Conservation (phyloP, 2,329 filamentous ascomycete genomes). For the Fusarium annulatum region DNA sequence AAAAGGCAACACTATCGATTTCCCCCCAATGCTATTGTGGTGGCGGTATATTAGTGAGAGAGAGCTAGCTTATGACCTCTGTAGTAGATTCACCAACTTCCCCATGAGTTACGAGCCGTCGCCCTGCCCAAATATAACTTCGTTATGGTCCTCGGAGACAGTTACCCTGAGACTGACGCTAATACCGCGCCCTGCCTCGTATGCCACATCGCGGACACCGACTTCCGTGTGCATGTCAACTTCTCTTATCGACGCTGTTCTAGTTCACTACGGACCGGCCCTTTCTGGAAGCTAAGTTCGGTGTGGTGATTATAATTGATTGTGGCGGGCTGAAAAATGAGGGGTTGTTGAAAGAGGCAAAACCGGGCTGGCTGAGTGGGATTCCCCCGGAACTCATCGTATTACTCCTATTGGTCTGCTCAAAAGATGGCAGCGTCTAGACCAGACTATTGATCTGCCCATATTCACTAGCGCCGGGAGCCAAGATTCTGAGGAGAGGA, state of each 20-base stretch:
- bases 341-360: not conserved
- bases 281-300: not conserved
- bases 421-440: not conserved
- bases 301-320: not conserved
- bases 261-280: not conserved
- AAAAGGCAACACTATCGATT: too few species aligned
- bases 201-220: too few species aligned
- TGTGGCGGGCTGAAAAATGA: not conserved
- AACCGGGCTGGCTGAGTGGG: not conserved
- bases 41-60: too few species aligned
- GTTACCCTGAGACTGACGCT: too few species aligned
- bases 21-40: too few species aligned
- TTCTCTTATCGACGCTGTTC: accelerated
- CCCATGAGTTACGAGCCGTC: too few species aligned
- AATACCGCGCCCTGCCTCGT: too few species aligned
- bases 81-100: too few species aligned
- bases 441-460: not conserved
- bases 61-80: too few species aligned
- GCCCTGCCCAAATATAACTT: too few species aligned
- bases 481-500: not conserved
- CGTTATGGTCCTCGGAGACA: too few species aligned
- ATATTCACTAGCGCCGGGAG: not conserved
- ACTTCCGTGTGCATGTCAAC: not conserved
- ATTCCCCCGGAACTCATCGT: not conserved
- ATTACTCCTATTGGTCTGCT: not conserved